Evolutionary conservation across 2,329 filamentous ascomycete species (phyloP).

Genomic region (Aureobasidium musti): DNA sequence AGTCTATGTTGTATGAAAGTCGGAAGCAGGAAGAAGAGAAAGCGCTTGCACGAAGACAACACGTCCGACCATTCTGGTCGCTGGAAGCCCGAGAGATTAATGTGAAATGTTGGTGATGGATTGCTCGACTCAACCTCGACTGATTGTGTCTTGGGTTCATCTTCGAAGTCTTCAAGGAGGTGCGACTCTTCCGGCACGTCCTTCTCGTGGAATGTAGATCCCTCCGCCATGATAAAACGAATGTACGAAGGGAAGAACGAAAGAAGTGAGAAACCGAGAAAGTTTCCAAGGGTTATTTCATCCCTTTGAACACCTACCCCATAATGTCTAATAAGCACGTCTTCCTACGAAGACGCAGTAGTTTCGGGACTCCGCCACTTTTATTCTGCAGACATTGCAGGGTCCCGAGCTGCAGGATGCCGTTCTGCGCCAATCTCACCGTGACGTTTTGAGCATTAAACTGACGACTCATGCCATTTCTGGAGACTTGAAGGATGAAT

Average conservation of each 20-base stretch:
- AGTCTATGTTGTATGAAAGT: slow-evolving; percentile 16
- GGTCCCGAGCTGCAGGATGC: slow-evolving; percentile 2
- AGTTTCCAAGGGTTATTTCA: not conserved
- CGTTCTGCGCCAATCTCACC: not conserved
- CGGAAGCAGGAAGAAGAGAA: slow-evolving; percentile 26
- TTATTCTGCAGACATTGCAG: slow-evolving; percentile 1
- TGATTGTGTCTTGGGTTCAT: slow-evolving; percentile 3
- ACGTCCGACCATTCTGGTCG: not conserved
- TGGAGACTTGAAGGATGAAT: not conserved
- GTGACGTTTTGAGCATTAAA: not conserved
- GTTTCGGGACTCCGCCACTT: not conserved
- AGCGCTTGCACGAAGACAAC: not conserved
- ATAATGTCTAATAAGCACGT: not conserved
- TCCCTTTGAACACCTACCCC: not conserved
- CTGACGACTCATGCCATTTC: not conserved
- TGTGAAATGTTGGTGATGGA: not conserved
- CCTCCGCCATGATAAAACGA: not conserved
- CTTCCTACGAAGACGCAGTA: slow-evolving; percentile 7
- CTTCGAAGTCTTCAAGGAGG: slow-evolving; percentile 13
- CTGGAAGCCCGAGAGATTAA: slow-evolving; percentile 10
- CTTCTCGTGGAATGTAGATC: slow-evolving; percentile 21
- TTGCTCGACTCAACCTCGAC: not conserved
- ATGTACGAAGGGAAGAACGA: not conserved
- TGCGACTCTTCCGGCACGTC: slow-evolving; percentile 22
- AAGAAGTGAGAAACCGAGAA: not conserved